Percentiles rank a stretch among this genome's conserved stretches.
Conservation (phyloP, 345 rosid species). For the Rhodamnia argentea region DNA sequence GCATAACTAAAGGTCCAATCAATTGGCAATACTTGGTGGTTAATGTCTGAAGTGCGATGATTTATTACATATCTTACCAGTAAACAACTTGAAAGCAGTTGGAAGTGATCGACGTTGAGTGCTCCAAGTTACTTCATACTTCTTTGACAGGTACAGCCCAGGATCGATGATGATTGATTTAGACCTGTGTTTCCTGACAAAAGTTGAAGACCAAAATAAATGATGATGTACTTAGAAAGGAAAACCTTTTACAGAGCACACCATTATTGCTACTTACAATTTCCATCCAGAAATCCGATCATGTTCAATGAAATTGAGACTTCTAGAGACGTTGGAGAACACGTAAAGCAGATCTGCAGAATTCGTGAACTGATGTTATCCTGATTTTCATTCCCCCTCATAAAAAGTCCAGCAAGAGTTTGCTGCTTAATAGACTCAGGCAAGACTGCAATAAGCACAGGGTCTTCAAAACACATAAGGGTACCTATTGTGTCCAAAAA, state of each 20-base stretch:
- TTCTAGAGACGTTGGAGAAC: constrained; percentile 69
- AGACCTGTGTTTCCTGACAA: constrained; percentile 66
- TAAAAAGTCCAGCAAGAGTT: neutral
- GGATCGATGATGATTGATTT: constrained; percentile 92
- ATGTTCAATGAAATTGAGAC: constrained; percentile 76
- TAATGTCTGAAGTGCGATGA: neutral
- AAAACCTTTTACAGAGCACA: neutral
- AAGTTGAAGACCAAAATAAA: neutral
- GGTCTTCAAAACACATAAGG: neutral
- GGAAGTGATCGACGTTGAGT: constrained; percentile 89
- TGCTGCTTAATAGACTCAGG: neutral
- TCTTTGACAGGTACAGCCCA: constrained; percentile 83
- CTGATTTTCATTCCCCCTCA: neutral
- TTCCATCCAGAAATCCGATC: constrained; percentile 81
- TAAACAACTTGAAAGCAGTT: constrained; percentile 72
- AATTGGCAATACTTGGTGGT: neutral
- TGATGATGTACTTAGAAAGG: neutral
- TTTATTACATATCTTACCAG: constrained; percentile 34
- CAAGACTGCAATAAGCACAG: neutral
- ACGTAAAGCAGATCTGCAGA: constrained; percentile 67
- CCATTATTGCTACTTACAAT: constrained; percentile 39
- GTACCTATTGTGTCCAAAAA: neutral
- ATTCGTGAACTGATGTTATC: neutral
- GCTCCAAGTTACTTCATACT: constrained; percentile 79
- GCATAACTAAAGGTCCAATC: neutral